These are phyloP conservation scores for Mesembryanthemum crystallinum DNA, from an alignment of 148 eudicot genomes.

Conservation along the genomic window DNA sequence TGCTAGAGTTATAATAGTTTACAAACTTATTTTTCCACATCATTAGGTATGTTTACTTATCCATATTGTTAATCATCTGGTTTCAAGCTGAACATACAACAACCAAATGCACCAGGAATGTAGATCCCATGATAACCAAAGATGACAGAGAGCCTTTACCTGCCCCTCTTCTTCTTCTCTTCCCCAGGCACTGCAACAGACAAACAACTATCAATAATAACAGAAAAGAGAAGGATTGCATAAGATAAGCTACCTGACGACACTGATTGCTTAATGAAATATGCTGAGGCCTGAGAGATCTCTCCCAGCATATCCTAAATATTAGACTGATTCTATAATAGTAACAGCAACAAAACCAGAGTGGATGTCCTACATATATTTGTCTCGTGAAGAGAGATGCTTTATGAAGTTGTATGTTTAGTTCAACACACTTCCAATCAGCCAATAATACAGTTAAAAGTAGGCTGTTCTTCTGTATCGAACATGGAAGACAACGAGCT, in stretches of 20 bases:
- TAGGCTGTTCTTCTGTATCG: neutral
- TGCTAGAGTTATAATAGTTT: no score
- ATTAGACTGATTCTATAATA: neutral
- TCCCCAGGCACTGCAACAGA: conserved; percentile 78
- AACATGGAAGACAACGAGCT: neutral
- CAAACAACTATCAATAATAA: conserved; percentile 7
- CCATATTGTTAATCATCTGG: neutral
- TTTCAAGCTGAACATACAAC: neutral
- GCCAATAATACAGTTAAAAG: neutral
- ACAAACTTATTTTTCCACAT: neutral
- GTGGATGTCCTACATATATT: no score
- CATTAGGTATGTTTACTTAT: neutral
- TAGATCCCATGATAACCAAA: neutral
- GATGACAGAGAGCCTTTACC: conserved; percentile 36
- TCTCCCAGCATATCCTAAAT: neutral
- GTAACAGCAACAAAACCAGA: no score
- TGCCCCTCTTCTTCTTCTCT: conserved; percentile 53
- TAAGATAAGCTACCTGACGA: neutral
- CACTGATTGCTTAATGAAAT: neutral
- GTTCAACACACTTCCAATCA: neutral
- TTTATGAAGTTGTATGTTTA: neutral
- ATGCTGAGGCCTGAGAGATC: neutral
- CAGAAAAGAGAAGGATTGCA: neutral
- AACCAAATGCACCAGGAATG: neutral
- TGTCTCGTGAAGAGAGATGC: neutral